Evolutionary conservation across 2,329 filamentous ascomycete genomes (phyloP).

Genomic region (Thermothelomyces thermophilus): DNA sequence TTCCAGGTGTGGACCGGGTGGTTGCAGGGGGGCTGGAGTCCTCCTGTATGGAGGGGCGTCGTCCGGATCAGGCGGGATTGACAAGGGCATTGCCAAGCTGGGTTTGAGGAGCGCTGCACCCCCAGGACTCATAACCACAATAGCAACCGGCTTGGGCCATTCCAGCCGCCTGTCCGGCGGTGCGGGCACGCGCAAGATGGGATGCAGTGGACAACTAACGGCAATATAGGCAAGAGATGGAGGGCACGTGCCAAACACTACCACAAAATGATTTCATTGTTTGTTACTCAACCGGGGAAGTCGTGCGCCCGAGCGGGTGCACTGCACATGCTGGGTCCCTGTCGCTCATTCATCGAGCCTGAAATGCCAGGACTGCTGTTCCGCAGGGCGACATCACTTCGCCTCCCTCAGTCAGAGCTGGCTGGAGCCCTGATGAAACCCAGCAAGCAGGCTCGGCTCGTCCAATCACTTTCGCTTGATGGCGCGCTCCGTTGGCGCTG

Average conservation of each 20-base stretch:
- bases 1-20: constrained; percentile 2
- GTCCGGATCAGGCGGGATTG: constrained; percentile 13
- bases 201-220: too few species aligned
- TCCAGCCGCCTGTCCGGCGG: background rate
- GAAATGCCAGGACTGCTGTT: background rate
- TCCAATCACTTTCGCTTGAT: background rate
- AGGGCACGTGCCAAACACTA: background rate
- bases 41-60: constrained; percentile 3
- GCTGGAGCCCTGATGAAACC: constrained; percentile 6
- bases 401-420: background rate
- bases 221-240: background rate
- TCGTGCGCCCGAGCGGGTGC: background rate
- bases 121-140: background rate
- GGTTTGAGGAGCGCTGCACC: constrained; percentile 1
- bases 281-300: too few species aligned
- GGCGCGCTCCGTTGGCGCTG: background rate
- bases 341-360: background rate
- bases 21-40: constrained; percentile 7
- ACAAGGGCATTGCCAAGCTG: constrained; percentile 8
- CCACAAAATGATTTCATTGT: background rate
- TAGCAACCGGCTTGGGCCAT: background rate
- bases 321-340: background rate
- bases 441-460: background rate
- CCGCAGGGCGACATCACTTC: background rate
- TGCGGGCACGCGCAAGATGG: background rate